Percentiles rank a stretch among this genome's conserved stretches.
These are phyloP conservation scores for Citrullus amarus DNA, from an alignment of 306 rosid genomes.

Conservation along the genomic window DNA sequence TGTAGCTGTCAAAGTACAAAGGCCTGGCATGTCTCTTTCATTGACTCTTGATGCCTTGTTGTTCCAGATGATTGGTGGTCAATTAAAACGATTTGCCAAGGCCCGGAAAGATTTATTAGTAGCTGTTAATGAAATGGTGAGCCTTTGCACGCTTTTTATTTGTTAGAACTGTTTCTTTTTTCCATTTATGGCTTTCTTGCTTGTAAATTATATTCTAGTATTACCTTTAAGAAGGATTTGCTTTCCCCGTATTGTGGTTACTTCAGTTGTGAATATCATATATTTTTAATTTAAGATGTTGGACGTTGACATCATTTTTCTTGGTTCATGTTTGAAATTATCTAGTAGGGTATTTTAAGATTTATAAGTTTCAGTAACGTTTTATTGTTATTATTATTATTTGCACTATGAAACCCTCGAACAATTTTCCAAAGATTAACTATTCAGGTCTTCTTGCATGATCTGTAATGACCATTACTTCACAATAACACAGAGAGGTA, in stretches of 20 bases:
- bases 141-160: conserved; percentile 13
- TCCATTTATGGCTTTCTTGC: not conserved
- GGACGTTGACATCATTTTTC: not conserved
- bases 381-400: not conserved
- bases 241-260: not conserved
- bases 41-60: conserved; percentile 95
- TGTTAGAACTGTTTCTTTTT: not conserved
- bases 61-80: conserved; percentile 93
- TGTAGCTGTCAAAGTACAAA: conserved; percentile 94
- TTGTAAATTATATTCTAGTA: not conserved
- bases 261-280: not conserved
- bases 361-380: not conserved
- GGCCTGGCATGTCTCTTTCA: conserved; percentile 89
- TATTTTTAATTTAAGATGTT: not conserved
- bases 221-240: not conserved
- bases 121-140: conserved; percentile 93
- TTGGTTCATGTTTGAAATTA: not conserved
- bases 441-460: not conserved
- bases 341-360: not conserved
- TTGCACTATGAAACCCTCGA: not conserved
- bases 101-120: conserved; percentile 89
- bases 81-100: conserved; percentile 73
- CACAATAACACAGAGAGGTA: not conserved
- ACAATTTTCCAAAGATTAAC: not conserved
- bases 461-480: not conserved